Percentiles rank a stretch among this genome's conserved stretches.
These are phyloP conservation scores for Peterozyma xylosa DNA, from an alignment of 805 yeast species.

Conservation along the genomic window DNA sequence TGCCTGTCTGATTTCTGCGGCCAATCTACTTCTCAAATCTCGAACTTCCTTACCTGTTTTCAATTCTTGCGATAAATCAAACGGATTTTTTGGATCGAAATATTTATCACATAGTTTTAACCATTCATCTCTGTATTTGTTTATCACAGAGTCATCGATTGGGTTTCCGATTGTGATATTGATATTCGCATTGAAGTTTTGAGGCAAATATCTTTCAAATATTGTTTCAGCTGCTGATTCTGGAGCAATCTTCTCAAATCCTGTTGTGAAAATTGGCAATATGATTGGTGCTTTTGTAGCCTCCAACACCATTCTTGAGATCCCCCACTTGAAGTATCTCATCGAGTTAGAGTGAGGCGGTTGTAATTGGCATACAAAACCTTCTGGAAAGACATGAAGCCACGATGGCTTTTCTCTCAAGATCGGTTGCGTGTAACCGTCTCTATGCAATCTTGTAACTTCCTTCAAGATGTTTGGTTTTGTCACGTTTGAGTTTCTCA, in stretches of 20 bases:
- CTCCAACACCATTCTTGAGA: conserved; percentile 76
- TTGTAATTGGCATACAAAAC: conserved; percentile 78
- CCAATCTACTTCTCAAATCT: conserved; percentile 60
- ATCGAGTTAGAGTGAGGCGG: conserved; percentile 79
- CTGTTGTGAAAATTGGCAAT: conserved; percentile 79
- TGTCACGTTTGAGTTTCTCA: not conserved
- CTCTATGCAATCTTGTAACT: conserved; percentile 17
- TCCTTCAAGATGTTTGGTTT: conserved; percentile 6
- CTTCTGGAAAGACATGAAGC: conserved; percentile 95
- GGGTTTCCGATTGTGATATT: conserved; percentile 68
- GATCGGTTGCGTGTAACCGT: conserved; percentile 43
- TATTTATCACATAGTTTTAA: conserved; percentile 46
- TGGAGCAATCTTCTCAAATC: conserved; percentile 82
- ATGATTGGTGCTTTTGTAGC: conserved; percentile 77
- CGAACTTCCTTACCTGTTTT: conserved; percentile 59
- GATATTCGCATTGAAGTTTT: conserved; percentile 59
- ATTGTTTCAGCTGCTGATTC: conserved; percentile 55
- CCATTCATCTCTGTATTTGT: conserved; percentile 66
- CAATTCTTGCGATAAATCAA: conserved; percentile 55
- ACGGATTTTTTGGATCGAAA: conserved; percentile 40
- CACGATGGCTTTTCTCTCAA: conserved; percentile 65
- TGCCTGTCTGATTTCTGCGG: conserved; percentile 57
- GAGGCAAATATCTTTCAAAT: conserved; percentile 52
- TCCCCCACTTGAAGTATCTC: conserved; percentile 96
- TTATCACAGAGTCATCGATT: conserved; percentile 52